These are phyloP conservation scores for Chlorella sp. DNA, from an alignment of 139 green algal genomes.

Conservation along the genomic window DNA sequence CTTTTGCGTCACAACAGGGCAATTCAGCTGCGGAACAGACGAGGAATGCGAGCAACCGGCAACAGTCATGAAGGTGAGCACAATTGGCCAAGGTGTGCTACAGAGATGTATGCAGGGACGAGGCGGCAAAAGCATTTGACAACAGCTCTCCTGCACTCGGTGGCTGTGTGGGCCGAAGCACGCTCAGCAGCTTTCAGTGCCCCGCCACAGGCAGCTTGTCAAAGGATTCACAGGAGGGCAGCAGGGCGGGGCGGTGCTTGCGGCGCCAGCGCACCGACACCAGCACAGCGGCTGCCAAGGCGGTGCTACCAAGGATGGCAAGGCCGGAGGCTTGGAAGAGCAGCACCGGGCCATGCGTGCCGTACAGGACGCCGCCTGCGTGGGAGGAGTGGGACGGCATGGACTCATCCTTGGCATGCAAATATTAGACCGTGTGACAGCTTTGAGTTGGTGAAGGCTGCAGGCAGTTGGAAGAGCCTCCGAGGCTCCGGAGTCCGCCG, in stretches of 20 bases:
- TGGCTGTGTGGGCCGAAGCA: too few species aligned
- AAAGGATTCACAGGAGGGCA: neutral
- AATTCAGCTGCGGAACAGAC: too few species aligned
- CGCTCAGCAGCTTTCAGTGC: too few species aligned
- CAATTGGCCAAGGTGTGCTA: too few species aligned
- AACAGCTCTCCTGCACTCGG: too few species aligned
- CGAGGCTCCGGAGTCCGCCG: too few species aligned
- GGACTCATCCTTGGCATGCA: neutral
- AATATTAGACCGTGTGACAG: neutral
- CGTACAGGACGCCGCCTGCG: slow-evolving; percentile 28
- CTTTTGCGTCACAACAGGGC: too few species aligned
- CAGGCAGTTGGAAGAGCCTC: too few species aligned
- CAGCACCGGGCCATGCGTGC: neutral
- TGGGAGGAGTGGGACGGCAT: neutral
- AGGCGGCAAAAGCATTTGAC: too few species aligned
- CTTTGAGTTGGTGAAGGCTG: neutral
- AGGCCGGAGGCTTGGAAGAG: slow-evolving; percentile 13
- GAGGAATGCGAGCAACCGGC: too few species aligned
- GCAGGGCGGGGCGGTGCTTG: neutral
- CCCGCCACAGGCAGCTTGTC: neutral
- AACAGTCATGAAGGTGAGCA: too few species aligned
- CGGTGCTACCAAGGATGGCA: slow-evolving; percentile 1
- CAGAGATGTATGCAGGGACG: too few species aligned
- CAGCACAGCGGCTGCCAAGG: neutral
- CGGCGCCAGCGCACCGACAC: neutral